A percentile compares a stretch with the other conserved stretches of the same genome.
phyloP scores from a whole-genome alignment of 2,329 filamentous ascomycete species.

The Botrytis cinerea region DNA sequence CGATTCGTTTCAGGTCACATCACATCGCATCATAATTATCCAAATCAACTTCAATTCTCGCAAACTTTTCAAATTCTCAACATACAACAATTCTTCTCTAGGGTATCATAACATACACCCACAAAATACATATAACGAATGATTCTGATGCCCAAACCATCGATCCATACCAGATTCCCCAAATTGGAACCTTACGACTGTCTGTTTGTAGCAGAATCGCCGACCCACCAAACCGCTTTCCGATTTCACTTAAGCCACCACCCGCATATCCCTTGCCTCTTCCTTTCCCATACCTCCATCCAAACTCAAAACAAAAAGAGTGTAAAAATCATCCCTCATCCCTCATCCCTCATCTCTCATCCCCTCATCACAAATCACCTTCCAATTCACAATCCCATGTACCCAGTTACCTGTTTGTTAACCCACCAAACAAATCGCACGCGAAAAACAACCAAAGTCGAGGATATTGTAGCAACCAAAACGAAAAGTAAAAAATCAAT shows the following conservation, averaged over 20 bases:
- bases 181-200: background rate
- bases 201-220: constrained; percentile 6
- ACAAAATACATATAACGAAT: constrained; percentile 15
- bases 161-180: constrained; percentile 18
- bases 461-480: constrained; percentile 17
- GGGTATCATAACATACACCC: constrained; percentile 26
- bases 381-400: constrained; percentile 17
- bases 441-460: constrained; percentile 19
- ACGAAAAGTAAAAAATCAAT: constrained; percentile 22
- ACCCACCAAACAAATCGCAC: constrained; percentile 7
- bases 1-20: background rate
- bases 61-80: constrained; percentile 4
- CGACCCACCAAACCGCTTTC: constrained; percentile 11
- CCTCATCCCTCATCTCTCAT: constrained; percentile 14
- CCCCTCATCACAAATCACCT: constrained; percentile 18
- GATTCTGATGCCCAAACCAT: constrained; percentile 5
- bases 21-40: background rate
- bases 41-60: background rate
- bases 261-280: background rate
- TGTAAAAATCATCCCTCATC: constrained; percentile 16
- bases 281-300: constrained; percentile 12
- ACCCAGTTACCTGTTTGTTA: constrained; percentile 5
- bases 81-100: background rate
- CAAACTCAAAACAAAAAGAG: constrained; percentile 16
- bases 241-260: background rate